Evolutionary conservation across 345 rosid species (phyloP).

Genomic region (Citrus australasica): DNA sequence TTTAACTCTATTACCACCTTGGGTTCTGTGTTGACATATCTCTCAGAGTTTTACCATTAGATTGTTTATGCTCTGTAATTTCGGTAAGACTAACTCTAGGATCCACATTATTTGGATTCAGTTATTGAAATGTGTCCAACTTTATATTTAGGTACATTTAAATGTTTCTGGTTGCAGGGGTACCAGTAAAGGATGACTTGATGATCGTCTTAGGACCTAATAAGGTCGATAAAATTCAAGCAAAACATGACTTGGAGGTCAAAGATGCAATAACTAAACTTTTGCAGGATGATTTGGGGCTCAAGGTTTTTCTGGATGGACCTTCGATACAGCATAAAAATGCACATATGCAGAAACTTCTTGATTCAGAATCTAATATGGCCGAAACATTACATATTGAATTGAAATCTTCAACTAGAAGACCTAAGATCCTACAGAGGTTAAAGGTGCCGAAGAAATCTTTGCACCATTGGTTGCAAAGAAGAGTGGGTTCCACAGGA

Average conservation of each 20-base stretch:
- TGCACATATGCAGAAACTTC: slow-evolving; percentile 4
- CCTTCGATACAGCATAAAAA: slow-evolving; percentile 17
- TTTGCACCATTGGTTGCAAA: slow-evolving; percentile 56
- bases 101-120: background rate
- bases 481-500: slow-evolving; percentile 27
- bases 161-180: slow-evolving; percentile 46
- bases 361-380: slow-evolving; percentile 13
- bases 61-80: background rate
- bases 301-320: slow-evolving; percentile 45
- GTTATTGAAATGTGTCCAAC: no score
- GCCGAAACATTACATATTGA: slow-evolving; percentile 20
- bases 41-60: background rate
- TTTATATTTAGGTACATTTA: background rate
- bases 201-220: slow-evolving; percentile 59
- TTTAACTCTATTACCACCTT: background rate
- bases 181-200: slow-evolving; percentile 60
- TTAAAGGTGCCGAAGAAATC: slow-evolving; percentile 69
- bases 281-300: slow-evolving; percentile 64
- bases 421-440: slow-evolving; percentile 59
- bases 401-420: slow-evolving; percentile 46
- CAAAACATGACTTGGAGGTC: slow-evolving; percentile 31
- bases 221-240: slow-evolving; percentile 26
- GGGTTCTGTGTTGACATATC: background rate
- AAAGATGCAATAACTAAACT: slow-evolving; percentile 54
- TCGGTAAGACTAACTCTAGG: background rate